Evolutionary conservation across 2,329 filamentous ascomycete species (phyloP).

Genomic region (Exophiala viscosa): DNA sequence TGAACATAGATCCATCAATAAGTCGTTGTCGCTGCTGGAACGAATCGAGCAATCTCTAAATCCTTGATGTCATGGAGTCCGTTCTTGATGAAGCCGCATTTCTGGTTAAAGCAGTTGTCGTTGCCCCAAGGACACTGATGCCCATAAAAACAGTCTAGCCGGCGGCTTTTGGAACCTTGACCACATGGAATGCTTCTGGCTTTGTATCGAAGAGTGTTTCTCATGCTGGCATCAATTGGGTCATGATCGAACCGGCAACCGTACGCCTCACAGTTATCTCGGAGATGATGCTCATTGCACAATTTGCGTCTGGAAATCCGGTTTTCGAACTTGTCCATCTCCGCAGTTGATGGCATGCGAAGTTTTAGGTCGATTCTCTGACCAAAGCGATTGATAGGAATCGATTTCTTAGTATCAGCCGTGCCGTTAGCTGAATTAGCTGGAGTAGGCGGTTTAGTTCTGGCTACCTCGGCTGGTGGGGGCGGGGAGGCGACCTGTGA

Average conservation of each 20-base stretch:
- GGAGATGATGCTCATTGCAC: slow-evolving; percentile 50
- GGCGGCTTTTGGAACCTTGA: slow-evolving; percentile 40
- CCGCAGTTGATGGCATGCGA: slow-evolving; percentile 35
- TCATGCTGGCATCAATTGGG: slow-evolving; percentile 38
- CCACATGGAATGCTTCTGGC: slow-evolving; percentile 44
- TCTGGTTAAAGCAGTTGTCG: slow-evolving; percentile 19
- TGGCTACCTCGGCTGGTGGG: slow-evolving; percentile 10
- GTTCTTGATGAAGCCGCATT: slow-evolving; percentile 20
- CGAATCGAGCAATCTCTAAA: slow-evolving; percentile 22
- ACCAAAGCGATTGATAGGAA: slow-evolving; percentile 47
- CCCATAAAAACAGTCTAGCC: slow-evolving; percentile 43
- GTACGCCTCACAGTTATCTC: slow-evolving; percentile 26
- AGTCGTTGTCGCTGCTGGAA: slow-evolving; percentile 4
- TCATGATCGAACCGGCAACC: slow-evolving; percentile 47
- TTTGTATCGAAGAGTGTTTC: slow-evolving; percentile 45
- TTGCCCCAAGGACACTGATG: slow-evolving; percentile 35
- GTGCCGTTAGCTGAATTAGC: slow-evolving; percentile 26
- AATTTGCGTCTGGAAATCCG: slow-evolving; percentile 41
- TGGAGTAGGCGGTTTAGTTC: slow-evolving; percentile 31
- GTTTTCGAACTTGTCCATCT: slow-evolving; percentile 40
- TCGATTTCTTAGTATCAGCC: slow-evolving; percentile 24
- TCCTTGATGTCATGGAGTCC: slow-evolving; percentile 23
- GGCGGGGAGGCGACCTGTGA: slow-evolving; percentile 6
- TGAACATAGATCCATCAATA: too few relatives aligned
- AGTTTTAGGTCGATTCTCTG: slow-evolving; percentile 48